Conservation (phyloP, 805 yeast species). For the Hyphopichia homilentoma region DNA sequence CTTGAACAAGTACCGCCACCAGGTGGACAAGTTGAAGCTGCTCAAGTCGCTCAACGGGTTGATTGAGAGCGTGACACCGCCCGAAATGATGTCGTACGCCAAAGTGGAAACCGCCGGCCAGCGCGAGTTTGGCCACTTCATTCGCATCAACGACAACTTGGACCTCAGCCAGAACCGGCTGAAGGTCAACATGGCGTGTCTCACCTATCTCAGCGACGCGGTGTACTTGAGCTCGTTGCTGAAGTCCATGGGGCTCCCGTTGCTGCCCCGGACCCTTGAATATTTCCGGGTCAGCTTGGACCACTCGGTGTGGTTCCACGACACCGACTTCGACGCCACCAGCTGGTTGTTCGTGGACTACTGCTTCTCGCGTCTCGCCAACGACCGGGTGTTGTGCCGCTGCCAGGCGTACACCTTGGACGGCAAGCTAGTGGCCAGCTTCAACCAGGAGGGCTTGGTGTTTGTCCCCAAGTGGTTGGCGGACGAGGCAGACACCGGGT, state of each 20-base stretch:
- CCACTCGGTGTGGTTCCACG: constrained; percentile 34
- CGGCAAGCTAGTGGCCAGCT: constrained; percentile 25
- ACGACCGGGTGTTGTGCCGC: constrained; percentile 31
- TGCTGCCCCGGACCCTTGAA: constrained; percentile 9
- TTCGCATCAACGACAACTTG: constrained; percentile 25
- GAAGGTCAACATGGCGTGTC: constrained; percentile 14
- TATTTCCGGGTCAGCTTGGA: constrained; percentile 38
- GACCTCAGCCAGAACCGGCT: constrained; percentile 18
- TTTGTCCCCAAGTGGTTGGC: constrained; percentile 3
- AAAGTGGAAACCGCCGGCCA: constrained; percentile 8
- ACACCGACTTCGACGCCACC: constrained; percentile 31
- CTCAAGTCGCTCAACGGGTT: constrained; percentile 27
- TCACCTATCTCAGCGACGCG: constrained; percentile 28
- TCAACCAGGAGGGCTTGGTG: constrained; percentile 32
- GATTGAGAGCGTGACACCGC: constrained; percentile 24
- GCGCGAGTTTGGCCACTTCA: constrained; percentile 25
- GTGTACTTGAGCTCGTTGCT: constrained; percentile 25
- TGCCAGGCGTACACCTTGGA: constrained; percentile 23
- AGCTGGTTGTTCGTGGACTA: constrained; percentile 34
- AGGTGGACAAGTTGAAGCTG: constrained; percentile 11
- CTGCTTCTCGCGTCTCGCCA: constrained; percentile 26
- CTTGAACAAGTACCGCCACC: constrained; percentile 14
- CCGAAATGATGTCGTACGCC: constrained; percentile 11
- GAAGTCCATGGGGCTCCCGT: constrained; percentile 20
- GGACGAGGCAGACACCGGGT: constrained; percentile 4